Base-by-base conservation (phyloP, 2,329 filamentous ascomycete species). In the Scedosporium apiospermum region DNA sequence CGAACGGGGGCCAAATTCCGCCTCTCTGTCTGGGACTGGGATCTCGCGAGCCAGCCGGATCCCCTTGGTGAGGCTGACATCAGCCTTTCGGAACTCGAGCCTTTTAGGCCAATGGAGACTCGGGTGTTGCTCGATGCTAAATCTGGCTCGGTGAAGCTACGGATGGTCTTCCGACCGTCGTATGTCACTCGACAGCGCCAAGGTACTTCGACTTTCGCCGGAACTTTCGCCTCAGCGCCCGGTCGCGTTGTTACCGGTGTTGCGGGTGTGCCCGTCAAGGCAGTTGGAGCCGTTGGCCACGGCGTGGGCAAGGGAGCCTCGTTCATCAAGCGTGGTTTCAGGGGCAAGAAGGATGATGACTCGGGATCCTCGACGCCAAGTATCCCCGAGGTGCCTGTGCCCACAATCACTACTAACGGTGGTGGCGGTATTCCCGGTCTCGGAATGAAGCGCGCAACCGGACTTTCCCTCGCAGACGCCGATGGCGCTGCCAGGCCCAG, bases 11-110 rank as follows among this genome's bases (percentile, higher is more conserved):
- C 93, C 44, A 85, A 95, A 27, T 95, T 99, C 75, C 82, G 82
- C 38, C 86, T 91, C 69, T 89, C 90, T 63, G 87, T 98, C 2
- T 96, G 88, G 72, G 95, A 99, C 72, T 99, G 93, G 85, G 95
- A 99, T 73, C 96, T 98, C 78, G 93, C 91, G 58, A 92, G 96
- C 73, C 93, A 93, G 75, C 91, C 93, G 1, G 95, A 99, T 74
- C 90, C 89, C 72, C 78, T 99, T n/a, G 95, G 95, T 55, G 83
- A 81, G 64, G 82, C 91, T 0, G 77, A 79, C 4, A 91, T 99
- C 70, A 87, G 91, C 68, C 82, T 99, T 16, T 85, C 88, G 59
- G 75, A 86, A 38, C 80, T 99, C 6, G 91, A 96, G 68, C 95
- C 95, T 0, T 97, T 98, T 80, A 84, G 84, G 71, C 84, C 86